phyloP scores from a whole-genome alignment of 352 stramenopile species.

The Phytopythium mirpurense region DNA sequence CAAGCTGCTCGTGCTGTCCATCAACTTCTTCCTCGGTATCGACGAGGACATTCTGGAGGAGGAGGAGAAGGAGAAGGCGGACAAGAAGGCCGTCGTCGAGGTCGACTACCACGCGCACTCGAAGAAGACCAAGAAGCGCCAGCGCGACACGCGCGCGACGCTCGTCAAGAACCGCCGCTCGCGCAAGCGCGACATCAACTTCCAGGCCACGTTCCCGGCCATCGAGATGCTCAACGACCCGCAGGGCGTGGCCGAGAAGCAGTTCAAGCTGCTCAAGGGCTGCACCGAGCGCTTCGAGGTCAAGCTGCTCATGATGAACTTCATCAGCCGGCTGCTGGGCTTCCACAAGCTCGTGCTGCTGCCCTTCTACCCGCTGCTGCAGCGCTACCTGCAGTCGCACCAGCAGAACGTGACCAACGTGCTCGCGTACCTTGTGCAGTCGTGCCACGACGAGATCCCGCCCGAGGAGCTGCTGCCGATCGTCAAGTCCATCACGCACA shows the following conservation, averaged over 20 bases:
- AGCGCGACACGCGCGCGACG: slow-evolving; percentile 80
- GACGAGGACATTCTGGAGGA: slow-evolving; percentile 97
- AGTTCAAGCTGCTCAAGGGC: slow-evolving; percentile 89
- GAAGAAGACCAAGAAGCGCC: slow-evolving; percentile 94
- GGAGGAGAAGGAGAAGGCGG: slow-evolving; percentile 89
- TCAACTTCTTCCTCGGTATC: slow-evolving; percentile 99
- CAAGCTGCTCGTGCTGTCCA: slow-evolving; percentile 85
- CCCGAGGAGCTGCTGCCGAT: slow-evolving; percentile 95
- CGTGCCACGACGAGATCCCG: slow-evolving; percentile 96
- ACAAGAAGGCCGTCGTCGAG: slow-evolving; percentile 73
- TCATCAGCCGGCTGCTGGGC: slow-evolving; percentile 95
- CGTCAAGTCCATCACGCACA: slow-evolving; percentile 96
- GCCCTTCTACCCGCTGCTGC: slow-evolving; percentile 95
- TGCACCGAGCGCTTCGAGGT: slow-evolving; percentile 91
- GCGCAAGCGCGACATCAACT: slow-evolving; percentile 68
- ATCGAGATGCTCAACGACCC: slow-evolving; percentile 98
- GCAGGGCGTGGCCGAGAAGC: slow-evolving; percentile 91
- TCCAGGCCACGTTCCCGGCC: slow-evolving; percentile 90
- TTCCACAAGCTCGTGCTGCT: slow-evolving; percentile 97
- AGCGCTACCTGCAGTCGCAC: slow-evolving; percentile 89
- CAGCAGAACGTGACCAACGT: slow-evolving; percentile 92
- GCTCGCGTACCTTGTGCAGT: slow-evolving; percentile 97
- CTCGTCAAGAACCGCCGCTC: slow-evolving; percentile 90
- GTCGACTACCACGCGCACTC: slow-evolving; percentile 95
- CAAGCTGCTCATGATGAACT: slow-evolving; percentile 98